Base-by-base conservation (phyloP, 148 eudicot species). In the Chenopodium formosanum region DNA sequence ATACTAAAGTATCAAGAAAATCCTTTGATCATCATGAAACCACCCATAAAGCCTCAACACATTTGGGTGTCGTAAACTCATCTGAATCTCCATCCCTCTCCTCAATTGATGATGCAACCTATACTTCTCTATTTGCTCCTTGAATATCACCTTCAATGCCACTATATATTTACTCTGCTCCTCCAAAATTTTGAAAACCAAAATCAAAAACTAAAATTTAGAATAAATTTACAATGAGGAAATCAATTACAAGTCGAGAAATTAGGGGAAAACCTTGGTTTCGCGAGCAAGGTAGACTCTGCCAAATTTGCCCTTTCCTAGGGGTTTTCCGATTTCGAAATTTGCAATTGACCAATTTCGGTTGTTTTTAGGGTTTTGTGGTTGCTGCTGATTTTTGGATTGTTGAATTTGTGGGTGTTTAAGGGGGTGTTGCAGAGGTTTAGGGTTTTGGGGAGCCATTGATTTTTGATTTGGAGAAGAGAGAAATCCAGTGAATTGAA, bases 221-320 rank as follows among this genome's bases (percentile, higher is more conserved):
- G 1, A 47, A 12, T 19, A 25, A 69, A 50, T 16, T 73, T 56
- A 16, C 47, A 20, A 70, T 40, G 58, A 27, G 37, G 40, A 29
- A 65, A 66, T 9, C 17, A 34, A 1, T 0, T 6, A 9, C 13
- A 47, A 9, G 12, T 47, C 60, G 1, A 10, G 65, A 58, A 16
- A 53, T 13, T 25, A 8, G 34, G 27, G 34, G 16, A 20, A 14
- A 72, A 91, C 97, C 91, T 89, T 84, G 79, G 84, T 50, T 88
- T 95, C 96, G 63, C 97, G 92, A 68, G 97, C 97, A 78, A 95
- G 93, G 75, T 95, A 95, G 68, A 93, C 97, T 56, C 93, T 86
- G 80, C 98, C 98, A 83, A 93, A 95, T 83, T 93, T 95, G 31
- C 97, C 98, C 82, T 88, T 93, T 58, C 97, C 97, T 9, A 95